Evolutionary conservation across 768 basidiomycete species (phyloP).

Genomic region (Asterophora lycoperdoides): DNA sequence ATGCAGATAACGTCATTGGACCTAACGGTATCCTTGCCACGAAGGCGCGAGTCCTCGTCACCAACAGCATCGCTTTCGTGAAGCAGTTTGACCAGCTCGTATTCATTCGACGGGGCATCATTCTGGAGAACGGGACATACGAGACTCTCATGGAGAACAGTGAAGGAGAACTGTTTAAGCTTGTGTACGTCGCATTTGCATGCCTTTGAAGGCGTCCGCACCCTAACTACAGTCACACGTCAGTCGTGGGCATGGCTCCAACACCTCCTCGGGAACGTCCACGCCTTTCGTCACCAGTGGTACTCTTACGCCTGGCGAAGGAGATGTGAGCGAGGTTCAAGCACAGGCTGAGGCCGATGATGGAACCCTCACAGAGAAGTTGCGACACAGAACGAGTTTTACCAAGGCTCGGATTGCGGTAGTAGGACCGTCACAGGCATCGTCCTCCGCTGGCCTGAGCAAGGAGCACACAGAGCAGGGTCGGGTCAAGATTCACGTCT

Average conservation of each 20-base stretch:
- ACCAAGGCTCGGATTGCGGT: constrained; percentile 48
- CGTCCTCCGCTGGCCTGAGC: constrained; percentile 42
- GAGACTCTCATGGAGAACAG: constrained; percentile 51
- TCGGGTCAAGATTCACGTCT: constrained; percentile 73
- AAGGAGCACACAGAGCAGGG: constrained; percentile 80
- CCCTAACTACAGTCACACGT: not conserved
- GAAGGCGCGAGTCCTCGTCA: constrained; percentile 83
- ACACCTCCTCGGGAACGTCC: constrained; percentile 42
- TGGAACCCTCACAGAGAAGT: constrained; percentile 48
- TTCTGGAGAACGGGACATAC: constrained; percentile 73
- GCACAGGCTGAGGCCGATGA: constrained; percentile 23
- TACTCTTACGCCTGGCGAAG: constrained; percentile 28
- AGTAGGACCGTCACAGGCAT: constrained; percentile 33
- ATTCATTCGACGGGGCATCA: constrained; percentile 77
- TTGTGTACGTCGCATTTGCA: constrained; percentile 50
- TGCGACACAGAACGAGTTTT: constrained; percentile 54
- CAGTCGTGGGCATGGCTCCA: constrained; percentile 40
- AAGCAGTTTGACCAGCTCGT: constrained; percentile 69
- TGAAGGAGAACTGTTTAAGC: constrained; percentile 64
- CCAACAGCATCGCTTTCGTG: constrained; percentile 84
- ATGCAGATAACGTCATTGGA: constrained; percentile 77
- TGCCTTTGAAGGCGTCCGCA: not conserved
- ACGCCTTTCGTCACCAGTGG: constrained; percentile 46
- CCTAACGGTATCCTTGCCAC: constrained; percentile 76
- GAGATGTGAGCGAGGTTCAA: constrained; percentile 21